These are phyloP conservation scores for Chalaropsis thielavioides DNA, from an alignment of 2,329 filamentous ascomycete genomes.

Conservation along the genomic window DNA sequence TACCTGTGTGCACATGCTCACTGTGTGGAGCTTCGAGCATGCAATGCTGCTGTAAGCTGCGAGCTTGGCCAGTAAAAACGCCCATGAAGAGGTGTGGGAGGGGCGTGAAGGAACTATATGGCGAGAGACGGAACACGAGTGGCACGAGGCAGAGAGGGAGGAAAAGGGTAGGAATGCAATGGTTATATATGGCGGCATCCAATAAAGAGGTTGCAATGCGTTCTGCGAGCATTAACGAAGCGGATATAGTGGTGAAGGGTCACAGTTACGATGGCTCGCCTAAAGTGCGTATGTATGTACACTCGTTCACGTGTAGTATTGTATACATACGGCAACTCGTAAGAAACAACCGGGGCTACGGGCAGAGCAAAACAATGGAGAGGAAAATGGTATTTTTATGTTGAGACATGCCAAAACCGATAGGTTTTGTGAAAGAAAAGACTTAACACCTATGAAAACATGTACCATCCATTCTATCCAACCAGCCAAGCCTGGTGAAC, in stretches of 20 bases:
- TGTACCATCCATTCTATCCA: background rate
- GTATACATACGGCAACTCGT: background rate
- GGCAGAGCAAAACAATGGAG: background rate
- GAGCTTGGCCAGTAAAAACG: background rate
- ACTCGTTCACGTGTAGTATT: too few relatives aligned
- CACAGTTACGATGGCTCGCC: background rate
- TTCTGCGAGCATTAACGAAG: background rate
- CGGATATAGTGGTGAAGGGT: background rate
- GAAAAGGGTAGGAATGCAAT: background rate
- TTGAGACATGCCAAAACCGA: background rate
- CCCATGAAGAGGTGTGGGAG: background rate
- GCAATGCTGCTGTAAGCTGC: background rate
- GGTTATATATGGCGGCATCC: background rate
- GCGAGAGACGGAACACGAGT: background rate
- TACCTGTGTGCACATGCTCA: background rate
- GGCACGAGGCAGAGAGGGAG: background rate
- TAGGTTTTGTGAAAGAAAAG: background rate
- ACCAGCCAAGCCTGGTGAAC: slow-evolving; percentile 8
- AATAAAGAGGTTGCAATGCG: background rate
- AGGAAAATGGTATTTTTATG: background rate
- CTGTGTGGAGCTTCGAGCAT: background rate
- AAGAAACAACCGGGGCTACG: background rate
- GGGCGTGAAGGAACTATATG: background rate
- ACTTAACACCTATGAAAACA: background rate
- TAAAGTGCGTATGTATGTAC: background rate